A percentile compares a stretch with the other conserved stretches of the same genome.
Conservation (phyloP, 1,139 yeast species). For the Blastobotrys proliferans region DNA sequence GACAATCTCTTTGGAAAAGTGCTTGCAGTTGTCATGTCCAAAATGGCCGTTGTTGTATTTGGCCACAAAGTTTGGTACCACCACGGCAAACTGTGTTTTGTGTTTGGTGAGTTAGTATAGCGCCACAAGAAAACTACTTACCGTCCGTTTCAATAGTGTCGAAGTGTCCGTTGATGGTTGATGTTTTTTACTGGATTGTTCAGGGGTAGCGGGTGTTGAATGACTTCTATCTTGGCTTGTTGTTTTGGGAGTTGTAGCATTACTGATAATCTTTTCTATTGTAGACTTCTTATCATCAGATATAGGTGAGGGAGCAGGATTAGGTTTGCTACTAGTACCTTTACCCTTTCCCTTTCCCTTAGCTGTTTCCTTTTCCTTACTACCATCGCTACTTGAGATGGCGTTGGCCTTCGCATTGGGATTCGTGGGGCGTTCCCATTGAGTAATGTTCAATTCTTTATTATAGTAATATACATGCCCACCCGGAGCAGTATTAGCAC, state of each 20-base stretch:
- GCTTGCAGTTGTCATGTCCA: slow-evolving; percentile 70
- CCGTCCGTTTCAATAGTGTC: too few relatives aligned
- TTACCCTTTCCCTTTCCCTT: slow-evolving; percentile 8
- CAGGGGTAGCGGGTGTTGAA: not conserved
- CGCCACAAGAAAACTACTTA: too few relatives aligned
- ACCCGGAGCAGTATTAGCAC: slow-evolving; percentile 28
- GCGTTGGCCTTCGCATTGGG: slow-evolving; percentile 1
- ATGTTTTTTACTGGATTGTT: not conserved
- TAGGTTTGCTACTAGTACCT: not conserved
- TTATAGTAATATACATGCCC: slow-evolving; percentile 52
- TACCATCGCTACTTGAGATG: slow-evolving; percentile 2
- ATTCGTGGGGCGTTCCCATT: slow-evolving; percentile 57
- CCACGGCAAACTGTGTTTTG: slow-evolving; percentile 55
- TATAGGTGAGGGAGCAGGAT: not conserved
- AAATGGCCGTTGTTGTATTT: slow-evolving; percentile 61
- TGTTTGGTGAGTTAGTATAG: too few relatives aligned
- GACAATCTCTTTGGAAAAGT: slow-evolving; percentile 75
- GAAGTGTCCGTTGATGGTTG: not conserved
- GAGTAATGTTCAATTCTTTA: slow-evolving; percentile 42
- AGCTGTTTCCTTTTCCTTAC: not conserved
- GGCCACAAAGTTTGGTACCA: slow-evolving; percentile 75
- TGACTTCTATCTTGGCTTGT: not conserved
- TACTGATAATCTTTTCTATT: not conserved
- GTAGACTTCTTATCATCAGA: not conserved
- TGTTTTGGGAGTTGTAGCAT: not conserved